Conservation (phyloP, 2,329 filamentous ascomycete genomes). For the Rhynchosporium agropyri region DNA sequence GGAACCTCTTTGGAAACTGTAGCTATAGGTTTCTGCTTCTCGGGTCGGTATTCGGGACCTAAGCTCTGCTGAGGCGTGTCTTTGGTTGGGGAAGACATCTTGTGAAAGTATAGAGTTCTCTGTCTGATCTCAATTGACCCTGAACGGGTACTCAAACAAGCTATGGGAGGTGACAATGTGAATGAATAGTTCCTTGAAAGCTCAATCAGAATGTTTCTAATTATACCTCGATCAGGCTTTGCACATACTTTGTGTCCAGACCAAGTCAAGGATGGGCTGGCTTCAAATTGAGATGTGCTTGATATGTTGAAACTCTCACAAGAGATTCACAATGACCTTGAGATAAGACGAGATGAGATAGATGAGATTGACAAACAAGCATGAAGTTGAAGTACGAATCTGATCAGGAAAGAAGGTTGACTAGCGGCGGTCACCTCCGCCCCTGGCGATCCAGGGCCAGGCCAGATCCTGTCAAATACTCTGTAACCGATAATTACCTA, state of each 20-base stretch:
- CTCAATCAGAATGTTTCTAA: background rate
- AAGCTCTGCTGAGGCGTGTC: conserved; percentile 64
- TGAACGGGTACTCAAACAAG: background rate
- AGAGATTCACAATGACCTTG: background rate
- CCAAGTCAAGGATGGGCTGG: conserved; percentile 12
- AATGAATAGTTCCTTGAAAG: background rate
- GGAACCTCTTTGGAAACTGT: conserved; percentile 84
- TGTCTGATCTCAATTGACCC: background rate
- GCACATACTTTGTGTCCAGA: background rate
- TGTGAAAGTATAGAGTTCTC: conserved; percentile 3
- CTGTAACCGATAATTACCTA: background rate
- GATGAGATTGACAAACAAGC: no score
- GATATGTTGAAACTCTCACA: background rate
- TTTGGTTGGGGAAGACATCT: conserved; percentile 36
- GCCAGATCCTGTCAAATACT: background rate
- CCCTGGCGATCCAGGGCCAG: background rate
- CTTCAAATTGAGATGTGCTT: background rate
- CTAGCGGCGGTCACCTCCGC: conserved; percentile 14
- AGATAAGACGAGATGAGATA: background rate
- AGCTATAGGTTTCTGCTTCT: conserved; percentile 78
- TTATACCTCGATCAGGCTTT: conserved; percentile 2
- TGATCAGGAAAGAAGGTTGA: conserved; percentile 3
- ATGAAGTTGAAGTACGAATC: background rate
- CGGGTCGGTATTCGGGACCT: conserved; percentile 76
- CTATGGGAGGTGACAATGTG: background rate